Conservation (phyloP, 2,329 filamentous ascomycete genomes). For the Diaporthe batatas region DNA sequence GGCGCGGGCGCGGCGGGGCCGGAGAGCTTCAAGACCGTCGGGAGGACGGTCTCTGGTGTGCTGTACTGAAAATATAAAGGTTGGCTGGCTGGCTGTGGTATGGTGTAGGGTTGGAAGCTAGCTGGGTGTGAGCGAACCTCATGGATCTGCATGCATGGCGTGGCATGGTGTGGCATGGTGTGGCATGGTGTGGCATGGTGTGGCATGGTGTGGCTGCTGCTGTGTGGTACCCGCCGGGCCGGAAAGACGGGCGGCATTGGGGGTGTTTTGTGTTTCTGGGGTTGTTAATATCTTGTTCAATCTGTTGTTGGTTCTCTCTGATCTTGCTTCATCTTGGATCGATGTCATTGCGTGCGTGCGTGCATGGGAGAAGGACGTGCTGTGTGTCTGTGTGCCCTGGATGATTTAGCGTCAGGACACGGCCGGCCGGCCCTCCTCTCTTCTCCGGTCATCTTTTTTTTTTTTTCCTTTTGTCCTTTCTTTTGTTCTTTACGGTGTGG, state of each 20-base stretch:
- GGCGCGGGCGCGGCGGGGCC: constrained; percentile 29
- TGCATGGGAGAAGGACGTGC: constrained; percentile 4
- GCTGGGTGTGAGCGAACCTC: not conserved
- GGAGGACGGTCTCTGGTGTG: constrained; percentile 57
- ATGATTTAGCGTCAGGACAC: not conserved
- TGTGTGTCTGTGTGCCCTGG: not conserved
- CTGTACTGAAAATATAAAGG: constrained; percentile 47
- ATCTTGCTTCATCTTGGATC: not conserved
- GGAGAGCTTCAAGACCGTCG: constrained; percentile 63
- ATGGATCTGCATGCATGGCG: too few relatives aligned
- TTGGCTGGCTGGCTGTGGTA: not conserved
- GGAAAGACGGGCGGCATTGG: not conserved
- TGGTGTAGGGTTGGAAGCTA: not conserved
- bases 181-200: too few relatives aligned
- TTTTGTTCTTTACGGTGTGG: not conserved
- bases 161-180: too few relatives aligned
- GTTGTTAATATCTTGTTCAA: constrained; percentile 16
- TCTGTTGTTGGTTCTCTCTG: not conserved
- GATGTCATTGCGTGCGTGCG: constrained; percentile 4
- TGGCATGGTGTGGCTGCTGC: not conserved
- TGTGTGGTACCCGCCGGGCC: not conserved
- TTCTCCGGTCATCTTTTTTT: constrained; percentile 8
- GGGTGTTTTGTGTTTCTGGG: not conserved
- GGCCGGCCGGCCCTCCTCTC: too few relatives aligned
- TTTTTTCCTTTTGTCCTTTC: not conserved